These are phyloP conservation scores for Gyrodon lividus DNA, from an alignment of 768 basidiomycete genomes.

Conservation along the genomic window DNA sequence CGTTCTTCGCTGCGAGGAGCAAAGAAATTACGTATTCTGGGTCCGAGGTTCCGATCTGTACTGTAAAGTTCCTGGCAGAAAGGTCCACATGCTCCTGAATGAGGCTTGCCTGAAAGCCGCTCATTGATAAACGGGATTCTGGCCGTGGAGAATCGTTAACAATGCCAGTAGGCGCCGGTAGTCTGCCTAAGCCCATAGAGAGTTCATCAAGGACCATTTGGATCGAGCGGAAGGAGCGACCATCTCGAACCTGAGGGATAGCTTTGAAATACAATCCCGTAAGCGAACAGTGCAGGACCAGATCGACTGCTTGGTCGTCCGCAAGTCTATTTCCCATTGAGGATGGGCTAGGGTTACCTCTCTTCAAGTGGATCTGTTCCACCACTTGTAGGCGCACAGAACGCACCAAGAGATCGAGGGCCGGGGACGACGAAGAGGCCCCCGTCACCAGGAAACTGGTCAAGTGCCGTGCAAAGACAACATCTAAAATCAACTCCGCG, in stretches of 20 bases:
- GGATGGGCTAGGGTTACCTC: neutral
- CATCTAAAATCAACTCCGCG: constrained; percentile 40
- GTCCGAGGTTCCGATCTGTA: constrained; percentile 30
- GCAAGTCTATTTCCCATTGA: neutral
- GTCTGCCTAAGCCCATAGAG: constrained; percentile 9
- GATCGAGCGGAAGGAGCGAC: neutral
- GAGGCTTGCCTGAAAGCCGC: constrained; percentile 17
- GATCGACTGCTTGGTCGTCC: constrained; percentile 13
- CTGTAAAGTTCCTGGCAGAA: constrained; percentile 20
- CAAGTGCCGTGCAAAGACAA: constrained; percentile 42
- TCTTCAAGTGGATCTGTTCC: constrained; percentile 41
- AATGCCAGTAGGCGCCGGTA: neutral
- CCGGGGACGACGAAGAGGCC: constrained; percentile 14
- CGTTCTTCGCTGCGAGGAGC: constrained; percentile 12
- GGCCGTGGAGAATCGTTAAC: constrained; percentile 11
- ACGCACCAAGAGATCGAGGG: constrained; percentile 45
- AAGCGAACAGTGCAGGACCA: constrained; percentile 17
- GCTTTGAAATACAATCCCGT: constrained; percentile 16
- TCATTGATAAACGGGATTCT: constrained; percentile 19
- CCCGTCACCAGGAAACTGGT: constrained; percentile 23
- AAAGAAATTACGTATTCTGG: constrained; percentile 28
- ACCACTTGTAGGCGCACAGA: constrained; percentile 41
- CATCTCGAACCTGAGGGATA: neutral
- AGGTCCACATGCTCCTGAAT: constrained; percentile 11
- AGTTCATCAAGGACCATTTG: constrained; percentile 18